These are phyloP conservation scores for Flaveria linearis DNA, from an alignment of 129 eudicot species.

Conservation along the genomic window DNA sequence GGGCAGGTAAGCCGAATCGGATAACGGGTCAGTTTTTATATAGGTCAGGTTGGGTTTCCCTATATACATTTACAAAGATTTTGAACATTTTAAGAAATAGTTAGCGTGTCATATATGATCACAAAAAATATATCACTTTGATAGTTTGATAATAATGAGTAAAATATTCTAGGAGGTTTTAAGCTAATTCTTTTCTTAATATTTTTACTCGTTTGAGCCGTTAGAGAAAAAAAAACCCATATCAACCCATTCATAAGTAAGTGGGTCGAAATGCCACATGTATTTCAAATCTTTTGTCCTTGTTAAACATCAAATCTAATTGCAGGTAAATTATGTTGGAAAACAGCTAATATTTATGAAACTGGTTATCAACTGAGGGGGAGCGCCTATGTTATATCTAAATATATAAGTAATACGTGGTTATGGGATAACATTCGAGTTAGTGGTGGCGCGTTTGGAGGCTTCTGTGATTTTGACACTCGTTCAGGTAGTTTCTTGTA, in stretches of 20 bases:
- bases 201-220: not conserved
- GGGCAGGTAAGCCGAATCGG: not conserved
- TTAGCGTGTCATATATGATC: constrained; percentile 1
- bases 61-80: not conserved
- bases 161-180: not conserved
- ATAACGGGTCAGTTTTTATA: constrained; percentile 9
- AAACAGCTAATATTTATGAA: constrained; percentile 76
- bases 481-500: constrained; percentile 59
- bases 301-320: constrained; percentile 6
- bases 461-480: constrained; percentile 78
- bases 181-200: not conserved
- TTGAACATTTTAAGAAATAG: not conserved
- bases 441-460: constrained; percentile 92
- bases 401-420: constrained; percentile 73
- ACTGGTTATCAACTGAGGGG: constrained; percentile 74
- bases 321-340: constrained; percentile 83
- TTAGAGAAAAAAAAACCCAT: not conserved
- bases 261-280: not conserved
- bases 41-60: not conserved
- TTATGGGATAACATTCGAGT: constrained; percentile 91
- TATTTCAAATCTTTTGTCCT: not conserved
- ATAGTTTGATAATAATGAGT: not conserved
- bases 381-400: constrained; percentile 81
- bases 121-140: not conserved
- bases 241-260: not conserved